A percentile compares a stretch with the other conserved stretches of the same genome.
These are phyloP conservation scores for Gossypium schwendimanii DNA, from an alignment of 441 rosid species.

Conservation along the genomic window DNA sequence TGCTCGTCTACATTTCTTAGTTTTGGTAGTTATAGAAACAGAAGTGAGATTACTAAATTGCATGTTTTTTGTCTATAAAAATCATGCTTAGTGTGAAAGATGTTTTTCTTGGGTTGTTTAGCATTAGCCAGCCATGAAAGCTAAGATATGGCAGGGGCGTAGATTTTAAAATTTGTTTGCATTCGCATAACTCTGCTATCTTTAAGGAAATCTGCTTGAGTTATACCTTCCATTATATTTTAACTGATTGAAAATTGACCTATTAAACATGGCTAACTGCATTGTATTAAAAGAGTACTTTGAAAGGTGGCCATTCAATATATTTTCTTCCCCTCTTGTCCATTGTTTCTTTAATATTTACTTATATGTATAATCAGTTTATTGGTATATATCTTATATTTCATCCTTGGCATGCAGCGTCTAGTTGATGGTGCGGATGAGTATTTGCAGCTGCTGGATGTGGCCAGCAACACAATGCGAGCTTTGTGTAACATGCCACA, in stretches of 20 bases:
- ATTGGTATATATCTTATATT: conserved; percentile 1
- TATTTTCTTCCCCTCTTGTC: not conserved
- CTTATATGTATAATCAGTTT: not conserved
- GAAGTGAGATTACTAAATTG: not conserved
- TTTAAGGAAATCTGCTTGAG: not conserved
- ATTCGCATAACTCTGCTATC: not conserved
- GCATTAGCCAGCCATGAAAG: not conserved
- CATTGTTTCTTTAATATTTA: not conserved
- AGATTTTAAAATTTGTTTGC: not conserved
- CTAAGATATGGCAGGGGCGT: not conserved
- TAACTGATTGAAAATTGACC: not conserved
- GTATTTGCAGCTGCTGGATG: conserved; percentile 82
- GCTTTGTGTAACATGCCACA: conserved; percentile 24
- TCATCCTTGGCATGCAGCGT: not conserved
- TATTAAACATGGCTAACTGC: not conserved
- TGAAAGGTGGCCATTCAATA: not conserved
- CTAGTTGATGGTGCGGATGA: conserved; percentile 86
- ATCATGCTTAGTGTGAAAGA: not conserved
- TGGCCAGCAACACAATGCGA: conserved; percentile 40
- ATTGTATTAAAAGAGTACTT: not conserved
- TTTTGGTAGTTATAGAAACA: not conserved
- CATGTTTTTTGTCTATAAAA: not conserved
- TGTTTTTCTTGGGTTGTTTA: not conserved
- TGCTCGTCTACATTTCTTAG: not conserved
- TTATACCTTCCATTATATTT: not conserved